Percentiles rank a stretch among this genome's conserved stretches.
Conservation (phyloP, 441 rosid species). For the Populus trichocarpa region DNA sequence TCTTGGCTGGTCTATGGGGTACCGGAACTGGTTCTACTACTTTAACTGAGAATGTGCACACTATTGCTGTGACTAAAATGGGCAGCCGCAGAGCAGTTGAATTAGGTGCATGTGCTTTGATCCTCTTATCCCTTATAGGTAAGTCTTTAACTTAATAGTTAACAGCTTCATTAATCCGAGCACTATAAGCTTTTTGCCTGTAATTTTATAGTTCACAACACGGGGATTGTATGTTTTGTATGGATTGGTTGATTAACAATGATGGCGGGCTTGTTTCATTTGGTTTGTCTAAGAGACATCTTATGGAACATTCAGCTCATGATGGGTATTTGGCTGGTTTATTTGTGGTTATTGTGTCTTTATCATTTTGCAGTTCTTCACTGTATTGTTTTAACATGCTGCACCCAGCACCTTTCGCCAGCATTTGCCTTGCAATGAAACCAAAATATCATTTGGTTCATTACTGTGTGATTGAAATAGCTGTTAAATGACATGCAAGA, state of each 20-base stretch:
- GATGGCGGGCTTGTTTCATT: background rate
- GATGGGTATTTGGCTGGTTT: background rate
- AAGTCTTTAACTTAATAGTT: constrained; percentile 25
- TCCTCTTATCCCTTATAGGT: constrained; percentile 83
- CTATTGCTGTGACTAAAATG: constrained; percentile 96
- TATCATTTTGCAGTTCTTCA: background rate
- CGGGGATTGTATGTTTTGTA: background rate
- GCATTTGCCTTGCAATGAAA: background rate
- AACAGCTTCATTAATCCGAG: background rate
- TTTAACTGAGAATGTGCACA: constrained; percentile 94
- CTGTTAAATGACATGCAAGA: background rate
- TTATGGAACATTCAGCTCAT: background rate
- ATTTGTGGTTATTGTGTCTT: background rate
- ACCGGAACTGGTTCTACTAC: constrained; percentile 94
- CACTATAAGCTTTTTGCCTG: background rate
- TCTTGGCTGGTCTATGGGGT: constrained; percentile 98
- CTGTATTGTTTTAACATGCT: background rate
- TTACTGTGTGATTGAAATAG: background rate
- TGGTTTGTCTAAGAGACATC: background rate
- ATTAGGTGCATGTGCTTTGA: constrained; percentile 72
- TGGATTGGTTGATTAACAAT: background rate
- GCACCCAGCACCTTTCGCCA: background rate
- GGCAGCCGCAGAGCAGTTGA: constrained; percentile 96
- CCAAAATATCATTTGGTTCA: background rate
- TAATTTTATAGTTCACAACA: background rate